Evolutionary conservation across 345 rosid species (phyloP), one percentile per base, ranked within the genome.

Genomic region (Firmiana major): DNA sequence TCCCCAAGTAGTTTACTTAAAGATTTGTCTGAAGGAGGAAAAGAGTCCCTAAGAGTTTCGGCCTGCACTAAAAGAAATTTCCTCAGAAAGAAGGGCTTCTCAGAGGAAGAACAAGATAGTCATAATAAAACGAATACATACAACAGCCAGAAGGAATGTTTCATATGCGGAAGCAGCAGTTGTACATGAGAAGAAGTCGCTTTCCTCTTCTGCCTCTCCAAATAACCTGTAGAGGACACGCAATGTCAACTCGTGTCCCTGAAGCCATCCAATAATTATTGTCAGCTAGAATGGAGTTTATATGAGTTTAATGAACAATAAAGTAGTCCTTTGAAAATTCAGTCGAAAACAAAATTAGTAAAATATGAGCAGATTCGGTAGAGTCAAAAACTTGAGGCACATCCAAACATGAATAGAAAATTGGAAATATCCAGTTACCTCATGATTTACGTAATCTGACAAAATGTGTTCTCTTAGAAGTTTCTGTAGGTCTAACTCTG

Each of bases 241-340:
- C 85, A 93, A 83, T 71, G 97, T 90, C 91, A 96, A 86, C 94
- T 96, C 99, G 71, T 96, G 99, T 81, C 99, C 99, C 99, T 96
- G 98, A 83, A 90, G 80, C 84, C 81, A 88, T 67, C 64, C 84
- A 83, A 80, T 71, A 82, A 65, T 43, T 63, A 67, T 38, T 68
- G 85, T 90, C 79, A 87, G 90, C 79, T 71, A 66, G 59, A 31
- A 79, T 26, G 48, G 19, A 74, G 51, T 67, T 81, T 9, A 69
- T 13, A 59, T 34, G 38, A 59, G 68, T 22, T 17, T 36, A 78
- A 54, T 51, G 31, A 65, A 26, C 12, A 57, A 9, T 26, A 58
- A 28, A 57, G 17, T 17, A 69, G 19, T 75, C 21, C 17, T 67
- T 8, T 46, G 16, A 42, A 77, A 51, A 43, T 31, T 55, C 45